Evolutionary conservation across 1,139 yeast species (phyloP).

Genomic region (Yamadazyma atmosphaerica): DNA sequence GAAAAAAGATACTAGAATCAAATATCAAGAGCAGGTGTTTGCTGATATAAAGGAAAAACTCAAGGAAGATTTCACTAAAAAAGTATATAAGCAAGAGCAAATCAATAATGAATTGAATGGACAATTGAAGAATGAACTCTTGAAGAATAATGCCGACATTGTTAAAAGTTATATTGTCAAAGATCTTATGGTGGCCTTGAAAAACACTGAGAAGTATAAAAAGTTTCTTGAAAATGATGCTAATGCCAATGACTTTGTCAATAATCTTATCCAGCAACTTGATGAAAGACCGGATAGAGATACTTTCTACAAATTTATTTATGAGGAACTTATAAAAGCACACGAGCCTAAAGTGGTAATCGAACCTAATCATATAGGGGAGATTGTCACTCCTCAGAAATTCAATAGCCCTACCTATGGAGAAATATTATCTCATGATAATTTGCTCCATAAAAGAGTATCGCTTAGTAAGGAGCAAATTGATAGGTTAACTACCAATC

Average conservation of each 20-base stretch:
- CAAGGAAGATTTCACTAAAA: slow-evolving; percentile 20
- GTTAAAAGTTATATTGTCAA: slow-evolving; percentile 21
- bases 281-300: slow-evolving; percentile 6
- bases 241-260: slow-evolving; percentile 13
- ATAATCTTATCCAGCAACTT: slow-evolving; percentile 14
- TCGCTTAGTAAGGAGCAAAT: slow-evolving; percentile 22
- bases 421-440: slow-evolving; percentile 16
- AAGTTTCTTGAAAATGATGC: slow-evolving; percentile 14
- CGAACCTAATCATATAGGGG: slow-evolving; percentile 23
- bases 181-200: slow-evolving; percentile 18
- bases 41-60: slow-evolving; percentile 15
- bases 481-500: slow-evolving; percentile 23
- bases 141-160: slow-evolving; percentile 16
- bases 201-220: slow-evolving; percentile 10
- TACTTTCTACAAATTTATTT: slow-evolving; percentile 15
- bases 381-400: slow-evolving; percentile 19
- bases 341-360: slow-evolving; percentile 24
- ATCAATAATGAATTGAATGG: slow-evolving; percentile 22
- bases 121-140: slow-evolving; percentile 22
- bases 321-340: slow-evolving; percentile 18
- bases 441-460: slow-evolving; percentile 21
- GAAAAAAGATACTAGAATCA: slow-evolving; percentile 13
- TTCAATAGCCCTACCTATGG: slow-evolving; percentile 14
- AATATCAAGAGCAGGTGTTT: slow-evolving; percentile 13
- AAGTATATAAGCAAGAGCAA: slow-evolving; percentile 19